phyloP scores from a whole-genome alignment of 225 moss, liverwort and hornwort genomes.

The Pseudisothecium myosuroides region DNA sequence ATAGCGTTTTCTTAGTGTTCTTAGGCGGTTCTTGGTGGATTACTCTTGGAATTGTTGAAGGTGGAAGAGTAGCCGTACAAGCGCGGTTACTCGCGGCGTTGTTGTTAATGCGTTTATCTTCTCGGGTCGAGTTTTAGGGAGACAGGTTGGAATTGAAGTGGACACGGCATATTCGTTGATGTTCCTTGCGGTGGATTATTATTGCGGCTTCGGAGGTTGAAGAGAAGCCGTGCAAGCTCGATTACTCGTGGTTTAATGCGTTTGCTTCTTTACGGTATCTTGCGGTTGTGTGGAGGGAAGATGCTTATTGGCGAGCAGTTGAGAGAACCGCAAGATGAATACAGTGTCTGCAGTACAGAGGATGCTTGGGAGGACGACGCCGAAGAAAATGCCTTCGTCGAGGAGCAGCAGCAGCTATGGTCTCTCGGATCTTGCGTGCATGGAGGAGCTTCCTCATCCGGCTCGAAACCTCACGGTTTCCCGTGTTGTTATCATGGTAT shows the following conservation, averaged over 20 bases:
- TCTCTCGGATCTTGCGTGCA: conserved; percentile 24
- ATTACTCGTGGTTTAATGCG: not conserved
- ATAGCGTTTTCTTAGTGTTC: not conserved
- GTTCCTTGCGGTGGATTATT: not conserved
- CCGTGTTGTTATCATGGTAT: conserved; percentile 52
- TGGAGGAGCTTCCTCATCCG: conserved; percentile 41
- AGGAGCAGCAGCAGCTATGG: conserved; percentile 3
- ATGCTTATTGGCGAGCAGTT: conserved; percentile 5
- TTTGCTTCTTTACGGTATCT: not conserved
- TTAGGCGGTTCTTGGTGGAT: not conserved
- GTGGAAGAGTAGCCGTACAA: not conserved
- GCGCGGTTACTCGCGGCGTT: not conserved
- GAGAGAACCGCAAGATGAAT: not conserved
- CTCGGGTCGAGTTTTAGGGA: not conserved
- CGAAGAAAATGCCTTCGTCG: conserved; percentile 4
- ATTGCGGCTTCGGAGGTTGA: not conserved
- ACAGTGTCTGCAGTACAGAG: conserved; percentile 17
- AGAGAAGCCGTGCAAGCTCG: not conserved
- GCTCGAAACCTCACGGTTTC: conserved; percentile 51
- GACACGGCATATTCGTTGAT: not conserved
- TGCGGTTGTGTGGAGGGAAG: not conserved
- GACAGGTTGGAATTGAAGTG: not conserved
- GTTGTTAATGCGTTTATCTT: not conserved
- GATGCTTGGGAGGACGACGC: conserved; percentile 16
- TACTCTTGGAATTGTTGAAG: not conserved